phyloP scores from a whole-genome alignment of 352 stramenopile genomes.

The Blastocystis sp. region DNA sequence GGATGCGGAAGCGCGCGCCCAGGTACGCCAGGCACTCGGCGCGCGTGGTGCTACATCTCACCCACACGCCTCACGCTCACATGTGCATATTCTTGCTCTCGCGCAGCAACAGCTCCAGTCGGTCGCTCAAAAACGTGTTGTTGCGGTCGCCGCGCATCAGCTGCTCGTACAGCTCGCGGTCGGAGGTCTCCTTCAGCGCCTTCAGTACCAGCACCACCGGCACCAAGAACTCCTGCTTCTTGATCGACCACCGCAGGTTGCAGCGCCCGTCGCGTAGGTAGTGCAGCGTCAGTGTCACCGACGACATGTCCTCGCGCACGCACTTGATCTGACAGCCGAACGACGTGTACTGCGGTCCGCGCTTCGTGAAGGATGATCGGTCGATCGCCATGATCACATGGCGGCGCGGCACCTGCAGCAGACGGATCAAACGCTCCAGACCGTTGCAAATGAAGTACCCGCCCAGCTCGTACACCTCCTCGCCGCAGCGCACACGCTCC shows the following conservation, averaged over 20 bases:
- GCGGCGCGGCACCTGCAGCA: constrained; percentile 87
- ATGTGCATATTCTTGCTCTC: constrained; percentile 81
- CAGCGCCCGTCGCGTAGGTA: constrained; percentile 94
- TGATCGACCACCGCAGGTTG: constrained; percentile 89
- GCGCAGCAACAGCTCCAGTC: constrained; percentile 91
- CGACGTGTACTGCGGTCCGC: constrained; percentile 84
- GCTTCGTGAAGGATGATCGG: constrained; percentile 92
- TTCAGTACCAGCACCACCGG: constrained; percentile 92
- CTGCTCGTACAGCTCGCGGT: constrained; percentile 93
- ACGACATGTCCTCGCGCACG: constrained; percentile 86
- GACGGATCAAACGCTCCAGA: constrained; percentile 93
- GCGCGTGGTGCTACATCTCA: constrained; percentile 73
- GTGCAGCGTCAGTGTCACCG: constrained; percentile 94
- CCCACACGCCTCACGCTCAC: constrained; percentile 72
- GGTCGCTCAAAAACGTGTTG: constrained; percentile 93
- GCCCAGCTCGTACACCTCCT: constrained; percentile 94
- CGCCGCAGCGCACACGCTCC: constrained; percentile 79
- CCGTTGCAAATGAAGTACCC: constrained; percentile 99
- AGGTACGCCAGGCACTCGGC: constrained; percentile 87
- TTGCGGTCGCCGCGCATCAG: constrained; percentile 87
- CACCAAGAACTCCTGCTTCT: constrained; percentile 97
- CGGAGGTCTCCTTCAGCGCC: constrained; percentile 81
- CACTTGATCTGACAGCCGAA: constrained; percentile 71
- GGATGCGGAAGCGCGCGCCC: constrained; percentile 88
- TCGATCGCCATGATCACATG: constrained; percentile 86